Evolutionary conservation across 1,284 basidiomycete genomes (phyloP).

Genomic region (Tetrapyrgos nigripes): DNA sequence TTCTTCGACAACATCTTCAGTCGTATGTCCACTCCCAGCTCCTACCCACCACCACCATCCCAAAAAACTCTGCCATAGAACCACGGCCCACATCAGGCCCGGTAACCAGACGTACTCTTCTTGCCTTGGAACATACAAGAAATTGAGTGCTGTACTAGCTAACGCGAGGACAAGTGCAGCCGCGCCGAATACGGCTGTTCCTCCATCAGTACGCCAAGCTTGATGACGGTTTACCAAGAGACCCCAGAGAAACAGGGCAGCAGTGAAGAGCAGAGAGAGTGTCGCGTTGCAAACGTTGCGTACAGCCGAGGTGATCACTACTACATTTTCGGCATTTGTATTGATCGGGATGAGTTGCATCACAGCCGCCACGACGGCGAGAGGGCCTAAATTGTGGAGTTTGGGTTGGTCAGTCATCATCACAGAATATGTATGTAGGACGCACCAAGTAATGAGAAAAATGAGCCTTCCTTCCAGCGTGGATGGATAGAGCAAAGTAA

Average conservation of each 20-base stretch:
- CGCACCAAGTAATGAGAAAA: constrained; percentile 80
- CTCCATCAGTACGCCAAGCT: constrained; percentile 96
- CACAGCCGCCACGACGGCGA: constrained; percentile 85
- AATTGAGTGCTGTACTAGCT: constrained; percentile 83
- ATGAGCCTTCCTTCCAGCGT: constrained; percentile 91
- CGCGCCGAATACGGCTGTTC: constrained; percentile 92
- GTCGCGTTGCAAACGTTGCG: constrained; percentile 97
- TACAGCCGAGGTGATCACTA: constrained; percentile 76
- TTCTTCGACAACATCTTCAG: constrained; percentile 64
- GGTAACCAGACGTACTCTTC: constrained; percentile 89
- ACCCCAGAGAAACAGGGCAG: constrained; percentile 93
- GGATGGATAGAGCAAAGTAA: constrained; percentile 96
- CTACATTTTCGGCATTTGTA: constrained; percentile 44
- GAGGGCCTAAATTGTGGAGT: constrained; percentile 64
- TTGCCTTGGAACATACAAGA: constrained; percentile 82
- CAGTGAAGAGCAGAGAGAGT: constrained; percentile 92
- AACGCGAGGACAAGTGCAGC: constrained; percentile 83
- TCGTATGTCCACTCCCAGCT: constrained; percentile 71
- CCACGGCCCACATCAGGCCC: constrained; percentile 83
- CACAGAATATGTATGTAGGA: constrained; percentile 10
- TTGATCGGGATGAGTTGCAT: constrained; percentile 86
- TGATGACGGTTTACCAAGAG: constrained; percentile 87
- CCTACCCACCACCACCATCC: constrained; percentile 99
- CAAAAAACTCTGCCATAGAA: constrained; percentile 91
- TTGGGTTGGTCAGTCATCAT: background rate